phyloP scores from a whole-genome alignment of 2,329 filamentous ascomycete species.

The Alternaria triticimaculans region DNA sequence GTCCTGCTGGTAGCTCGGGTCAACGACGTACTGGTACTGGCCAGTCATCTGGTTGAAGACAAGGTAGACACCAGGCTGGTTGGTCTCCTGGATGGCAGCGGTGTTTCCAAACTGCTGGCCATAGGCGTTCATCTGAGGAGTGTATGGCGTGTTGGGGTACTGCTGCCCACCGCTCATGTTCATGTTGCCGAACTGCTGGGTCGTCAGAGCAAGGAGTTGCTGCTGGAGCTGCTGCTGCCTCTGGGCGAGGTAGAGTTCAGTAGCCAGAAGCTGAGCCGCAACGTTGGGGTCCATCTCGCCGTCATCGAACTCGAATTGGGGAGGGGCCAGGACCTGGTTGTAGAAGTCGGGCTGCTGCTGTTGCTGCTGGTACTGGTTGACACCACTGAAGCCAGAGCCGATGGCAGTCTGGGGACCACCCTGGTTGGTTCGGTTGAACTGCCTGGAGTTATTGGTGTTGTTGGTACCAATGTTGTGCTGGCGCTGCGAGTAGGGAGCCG shows the following conservation, averaged over 20 bases:
- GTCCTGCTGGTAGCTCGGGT: slow-evolving; percentile 65
- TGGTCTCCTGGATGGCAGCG: slow-evolving; percentile 69
- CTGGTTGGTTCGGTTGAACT: slow-evolving; percentile 50
- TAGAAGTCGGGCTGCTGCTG: slow-evolving; percentile 62
- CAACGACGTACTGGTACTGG: slow-evolving; percentile 81
- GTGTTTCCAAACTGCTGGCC: slow-evolving; percentile 71
- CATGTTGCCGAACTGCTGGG: slow-evolving; percentile 61
- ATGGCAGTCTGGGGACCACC: slow-evolving; percentile 66
- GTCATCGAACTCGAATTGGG: slow-evolving; percentile 73
- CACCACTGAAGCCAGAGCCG: slow-evolving; percentile 59
- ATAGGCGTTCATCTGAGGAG: slow-evolving; percentile 65
- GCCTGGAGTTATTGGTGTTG: slow-evolving; percentile 54
- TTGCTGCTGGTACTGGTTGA: slow-evolving; percentile 52
- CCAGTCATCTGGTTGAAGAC: slow-evolving; percentile 88
- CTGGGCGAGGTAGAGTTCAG: slow-evolving; percentile 89
- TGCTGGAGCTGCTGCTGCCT: slow-evolving; percentile 96
- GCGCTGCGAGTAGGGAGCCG: slow-evolving; percentile 65
- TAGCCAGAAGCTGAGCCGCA: slow-evolving; percentile 87
- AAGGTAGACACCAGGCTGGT: slow-evolving; percentile 77
- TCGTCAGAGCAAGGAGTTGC: slow-evolving; percentile 82
- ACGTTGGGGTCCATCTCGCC: slow-evolving; percentile 83
- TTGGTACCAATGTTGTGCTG: slow-evolving; percentile 55
- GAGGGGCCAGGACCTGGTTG: slow-evolving; percentile 88
- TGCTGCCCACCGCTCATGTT: slow-evolving; percentile 66
- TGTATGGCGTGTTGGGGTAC: slow-evolving; percentile 59